Base-by-base conservation (phyloP, 345 rosid genomes). In the Gossypium stocksii region DNA sequence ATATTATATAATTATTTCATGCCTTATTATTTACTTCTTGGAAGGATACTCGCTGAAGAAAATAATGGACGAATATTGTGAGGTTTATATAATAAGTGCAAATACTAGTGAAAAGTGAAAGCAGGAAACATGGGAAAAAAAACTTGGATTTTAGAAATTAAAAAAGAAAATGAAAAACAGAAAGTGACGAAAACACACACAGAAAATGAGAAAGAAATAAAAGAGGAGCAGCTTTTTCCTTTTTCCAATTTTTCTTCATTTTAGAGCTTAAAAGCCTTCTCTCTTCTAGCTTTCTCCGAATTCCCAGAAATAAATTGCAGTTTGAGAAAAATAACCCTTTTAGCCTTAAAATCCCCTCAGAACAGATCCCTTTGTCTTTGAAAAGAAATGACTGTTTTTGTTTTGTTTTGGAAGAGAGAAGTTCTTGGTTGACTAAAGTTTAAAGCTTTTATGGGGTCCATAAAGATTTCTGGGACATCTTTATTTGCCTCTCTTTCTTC, bases 401-500 rank as follows among this genome's bases (percentile, higher is more conserved):
- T 67, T 46, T 22, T 66, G 71, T 66, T 66, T 45, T 66, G 10
- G 3, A 23, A 67, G 43, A 67, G 57, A 48, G 34, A 25, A 51
- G 11, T 14, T 23, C 9, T 25, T 48, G 57, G 58, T 67, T 68
- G 72, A 68, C 72, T 25, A 48, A 68, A 68, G 57, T 48, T 68
- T 48, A 22, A 67, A 67, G 41, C 57, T 67, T 53, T 23, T 9
- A 45, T 60, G 76, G 76, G 76, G 76, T 73, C 76, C 76, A 60
- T 60, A 25, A 46, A 60, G 76, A 73, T 73, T 60, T 73, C 45
- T 60, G 27, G 65, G 76, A 44, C 75, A 72, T 59, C 57, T 53
- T 59, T 72, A 59, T 59, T 58, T 53, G 12, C 38, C 38, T 71
- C 19, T 20, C 51, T 71, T 49, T 73, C 23, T 60, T 73, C 17